phyloP scores from a whole-genome alignment of 495 filamentous ascomycete genomes.

The Penicillium verhagenii region DNA sequence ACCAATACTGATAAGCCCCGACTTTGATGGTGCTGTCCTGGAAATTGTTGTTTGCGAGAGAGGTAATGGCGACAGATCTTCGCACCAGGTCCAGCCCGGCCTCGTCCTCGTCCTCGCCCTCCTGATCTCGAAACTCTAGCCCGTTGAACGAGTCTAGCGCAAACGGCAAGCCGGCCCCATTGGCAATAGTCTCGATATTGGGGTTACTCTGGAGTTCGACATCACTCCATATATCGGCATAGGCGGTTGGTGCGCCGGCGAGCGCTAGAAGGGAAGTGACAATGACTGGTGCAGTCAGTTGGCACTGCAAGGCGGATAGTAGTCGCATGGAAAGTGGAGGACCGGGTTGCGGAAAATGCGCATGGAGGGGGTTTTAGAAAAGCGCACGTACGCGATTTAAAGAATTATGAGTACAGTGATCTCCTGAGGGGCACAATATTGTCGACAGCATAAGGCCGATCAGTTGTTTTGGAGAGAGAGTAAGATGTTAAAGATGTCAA shows the following conservation, averaged over 20 bases:
- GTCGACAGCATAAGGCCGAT: background rate
- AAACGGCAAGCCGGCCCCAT: conserved; percentile 25
- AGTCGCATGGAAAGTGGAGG: conserved; percentile 51
- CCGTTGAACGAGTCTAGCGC: conserved; percentile 36
- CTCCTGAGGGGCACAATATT: background rate
- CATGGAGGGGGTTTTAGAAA: conserved; percentile 7
- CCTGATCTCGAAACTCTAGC: conserved; percentile 30
- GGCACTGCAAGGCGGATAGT: conserved; percentile 64
- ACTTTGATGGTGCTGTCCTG: conserved; percentile 51
- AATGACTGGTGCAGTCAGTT: conserved; percentile 62
- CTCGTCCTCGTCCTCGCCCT: conserved; percentile 29
- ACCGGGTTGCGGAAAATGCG: conserved; percentile 3
- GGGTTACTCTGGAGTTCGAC: conserved; percentile 43
- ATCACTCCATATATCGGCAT: conserved; percentile 52
- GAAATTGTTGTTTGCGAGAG: conserved; percentile 65
- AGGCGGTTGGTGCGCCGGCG: conserved; percentile 51
- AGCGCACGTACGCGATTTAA: background rate
- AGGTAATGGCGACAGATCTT: conserved; percentile 33
- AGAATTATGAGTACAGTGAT: background rate
- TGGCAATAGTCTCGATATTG: conserved; percentile 27
- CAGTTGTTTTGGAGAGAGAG: background rate
- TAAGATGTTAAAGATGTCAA: background rate
- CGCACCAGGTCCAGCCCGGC: conserved; percentile 62
- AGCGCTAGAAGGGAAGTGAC: conserved; percentile 51
- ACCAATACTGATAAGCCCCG: conserved; percentile 58